phyloP scores from a whole-genome alignment of 306 rosid genomes.

The Prunus dulcis region DNA sequence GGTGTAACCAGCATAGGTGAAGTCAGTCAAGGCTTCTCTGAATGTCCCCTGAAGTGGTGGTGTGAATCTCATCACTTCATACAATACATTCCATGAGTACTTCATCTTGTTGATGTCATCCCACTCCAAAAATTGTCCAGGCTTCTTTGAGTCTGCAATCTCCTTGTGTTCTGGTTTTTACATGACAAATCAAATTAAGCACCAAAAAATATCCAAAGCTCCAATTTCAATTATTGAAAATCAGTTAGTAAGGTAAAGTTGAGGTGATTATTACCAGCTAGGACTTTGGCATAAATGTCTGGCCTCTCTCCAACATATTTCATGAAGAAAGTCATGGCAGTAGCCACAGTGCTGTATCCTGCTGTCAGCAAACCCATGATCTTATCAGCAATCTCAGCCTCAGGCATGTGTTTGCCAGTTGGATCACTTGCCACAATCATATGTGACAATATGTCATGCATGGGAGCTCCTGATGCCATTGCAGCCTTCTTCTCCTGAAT shows the following conservation, averaged over 20 bases:
- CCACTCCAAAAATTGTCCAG: constrained; percentile 33
- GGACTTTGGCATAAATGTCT: constrained; percentile 41
- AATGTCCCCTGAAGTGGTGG: constrained; percentile 48
- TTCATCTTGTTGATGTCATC: constrained; percentile 37
- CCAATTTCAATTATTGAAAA: background rate
- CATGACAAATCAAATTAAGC: background rate
- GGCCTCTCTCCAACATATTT: constrained; percentile 20
- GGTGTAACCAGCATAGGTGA: constrained; percentile 35
- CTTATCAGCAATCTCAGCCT: constrained; percentile 41
- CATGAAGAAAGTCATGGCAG: constrained; percentile 27
- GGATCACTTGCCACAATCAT: constrained; percentile 48
- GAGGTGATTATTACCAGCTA: constrained; percentile 29
- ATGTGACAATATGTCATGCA: constrained; percentile 49
- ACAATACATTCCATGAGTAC: constrained; percentile 32
- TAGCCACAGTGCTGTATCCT: constrained; percentile 19
- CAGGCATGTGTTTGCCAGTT: constrained; percentile 54
- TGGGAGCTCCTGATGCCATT: constrained; percentile 36
- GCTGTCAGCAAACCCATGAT: constrained; percentile 23
- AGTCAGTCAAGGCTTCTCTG: constrained; percentile 28
- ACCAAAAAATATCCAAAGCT: background rate
- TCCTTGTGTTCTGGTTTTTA: constrained; percentile 30
- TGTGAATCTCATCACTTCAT: constrained; percentile 38
- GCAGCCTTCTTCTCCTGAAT: constrained; percentile 54
- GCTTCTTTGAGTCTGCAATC: constrained; percentile 15
- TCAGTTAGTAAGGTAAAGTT: background rate